phyloP scores from a whole-genome alignment of 495 filamentous ascomycete species.

The Aspergillus sclerotioniger region DNA sequence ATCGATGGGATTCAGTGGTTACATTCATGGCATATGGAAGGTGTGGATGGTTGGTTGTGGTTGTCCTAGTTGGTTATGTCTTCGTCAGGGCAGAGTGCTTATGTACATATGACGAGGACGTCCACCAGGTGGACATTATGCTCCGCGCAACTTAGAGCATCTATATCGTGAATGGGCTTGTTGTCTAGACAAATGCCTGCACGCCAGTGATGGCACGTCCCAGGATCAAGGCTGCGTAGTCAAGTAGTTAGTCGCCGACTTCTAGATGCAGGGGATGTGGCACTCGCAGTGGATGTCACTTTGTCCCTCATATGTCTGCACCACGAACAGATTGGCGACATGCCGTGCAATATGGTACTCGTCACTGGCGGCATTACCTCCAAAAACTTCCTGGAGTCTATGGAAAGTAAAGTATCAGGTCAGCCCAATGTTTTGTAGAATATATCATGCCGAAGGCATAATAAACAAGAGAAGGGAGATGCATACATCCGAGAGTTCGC shows the following conservation, averaged over 20 bases:
- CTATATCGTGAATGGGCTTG: background rate
- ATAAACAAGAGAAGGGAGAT: slow-evolving; percentile 6
- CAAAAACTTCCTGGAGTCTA: slow-evolving; percentile 91
- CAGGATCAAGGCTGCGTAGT: slow-evolving; percentile 57
- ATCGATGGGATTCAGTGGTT: background rate
- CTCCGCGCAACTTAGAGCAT: background rate
- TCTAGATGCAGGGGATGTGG: background rate
- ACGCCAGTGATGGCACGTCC: slow-evolving; percentile 69
- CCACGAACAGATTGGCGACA: slow-evolving; percentile 95
- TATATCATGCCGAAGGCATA: background rate
- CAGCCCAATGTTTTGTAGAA: background rate
- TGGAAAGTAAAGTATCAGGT: slow-evolving; percentile 13
- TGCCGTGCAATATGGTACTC: slow-evolving; percentile 94
- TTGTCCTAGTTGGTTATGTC: background rate
- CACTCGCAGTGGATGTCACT: slow-evolving; percentile 91
- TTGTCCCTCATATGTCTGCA: slow-evolving; percentile 96
- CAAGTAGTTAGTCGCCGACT: slow-evolving; percentile 17
- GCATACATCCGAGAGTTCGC: slow-evolving; percentile 70
- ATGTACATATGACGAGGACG: background rate
- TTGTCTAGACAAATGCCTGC: slow-evolving; percentile 60
- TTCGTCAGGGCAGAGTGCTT: background rate
- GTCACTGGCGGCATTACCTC: slow-evolving; percentile 94
- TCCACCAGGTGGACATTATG: background rate
- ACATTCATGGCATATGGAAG: background rate
- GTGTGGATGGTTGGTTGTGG: background rate